Percentiles rank a stretch among this genome's conserved stretches.
Conservation (phyloP, 2,329 filamentous ascomycete genomes). For the Calonectria pseudoturangicola region DNA sequence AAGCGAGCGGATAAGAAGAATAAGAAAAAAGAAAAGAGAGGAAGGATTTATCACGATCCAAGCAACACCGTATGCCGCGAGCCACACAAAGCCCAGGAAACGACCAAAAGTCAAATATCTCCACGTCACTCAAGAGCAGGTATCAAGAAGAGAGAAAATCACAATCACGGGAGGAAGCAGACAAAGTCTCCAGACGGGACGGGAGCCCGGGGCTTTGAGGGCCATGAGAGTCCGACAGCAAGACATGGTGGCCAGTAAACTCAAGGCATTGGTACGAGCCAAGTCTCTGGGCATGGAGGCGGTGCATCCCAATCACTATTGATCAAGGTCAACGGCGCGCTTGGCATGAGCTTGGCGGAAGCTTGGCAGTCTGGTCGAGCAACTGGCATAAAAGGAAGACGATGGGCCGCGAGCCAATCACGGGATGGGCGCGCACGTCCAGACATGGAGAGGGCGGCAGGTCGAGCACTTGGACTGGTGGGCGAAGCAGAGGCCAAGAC, state of each 20-base stretch:
- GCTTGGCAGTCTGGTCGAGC: conserved; percentile 17
- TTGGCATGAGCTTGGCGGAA: conserved; percentile 26
- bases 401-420: conserved; percentile 1
- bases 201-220: conserved; percentile 33
- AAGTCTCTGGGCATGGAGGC: conserved; percentile 54
- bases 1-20: conserved; percentile 23
- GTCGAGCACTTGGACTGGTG: conserved; percentile 13
- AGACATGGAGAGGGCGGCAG: not conserved
- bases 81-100: not conserved
- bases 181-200: not conserved
- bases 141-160: conserved; percentile 15
- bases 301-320: conserved; percentile 49
- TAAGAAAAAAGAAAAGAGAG: not conserved
- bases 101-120: conserved; percentile 8
- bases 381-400: conserved; percentile 2
- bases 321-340: conserved; percentile 13
- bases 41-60: not conserved
- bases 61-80: conserved; percentile 6
- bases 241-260: conserved; percentile 29
- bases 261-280: conserved; percentile 49
- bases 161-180: not conserved
- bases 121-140: conserved; percentile 6
- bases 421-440: conserved; percentile 1
- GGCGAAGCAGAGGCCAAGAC: conserved; percentile 19
- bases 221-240: conserved; percentile 20